Base-by-base conservation (phyloP, 805 yeast species). In the Candida pseudofarinosa region DNA sequence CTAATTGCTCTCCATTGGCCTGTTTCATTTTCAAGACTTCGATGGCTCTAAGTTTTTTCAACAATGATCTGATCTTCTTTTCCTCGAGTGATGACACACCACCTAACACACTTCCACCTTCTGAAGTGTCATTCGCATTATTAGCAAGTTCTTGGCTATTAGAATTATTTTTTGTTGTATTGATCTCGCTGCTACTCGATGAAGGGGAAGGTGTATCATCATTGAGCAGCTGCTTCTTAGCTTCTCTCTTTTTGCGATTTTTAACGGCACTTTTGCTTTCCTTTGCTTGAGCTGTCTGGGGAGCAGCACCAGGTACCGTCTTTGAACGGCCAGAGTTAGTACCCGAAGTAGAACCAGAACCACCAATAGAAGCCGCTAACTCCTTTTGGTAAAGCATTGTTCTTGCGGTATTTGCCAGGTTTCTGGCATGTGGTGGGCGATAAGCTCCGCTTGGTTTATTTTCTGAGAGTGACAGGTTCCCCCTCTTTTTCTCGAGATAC, bases 11-110 rank as follows among this genome's bases (percentile, higher is more conserved):
- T 39, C 91, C 95, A 43, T 70, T 73, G 6, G 84, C 85, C 67
- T 87, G 89, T 62, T 91, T 87, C 73, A 79, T 78, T 65, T 90
- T 90, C 56, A 93, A 76, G 41, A 81, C 81, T 63, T 90, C 96
- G 54, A 93, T 93, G n/a, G 99, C 97, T 58, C 98, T 79, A 49
- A 91, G 76, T 67, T 93, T 93, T 71, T 93, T 93, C 65, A 90
- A 76, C 61, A 93, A 74, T 26, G 93, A 81, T 62, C 99, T 79
- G 50, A 88, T 83, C 67, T 90, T 89, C 75, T 90, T 93, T 55
- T 91, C 98, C 65, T 91, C 97, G 33, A 87, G 74, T 8, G 87
- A 79, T 31, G 71, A 72, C 18, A 79, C 79, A 35, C 85, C 87
- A 19, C 85, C 85, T 45, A 74, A 71, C 32, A 79, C 78, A 37